Base-by-base conservation (phyloP, 345 rosid genomes). In the Salix arbutifolia region DNA sequence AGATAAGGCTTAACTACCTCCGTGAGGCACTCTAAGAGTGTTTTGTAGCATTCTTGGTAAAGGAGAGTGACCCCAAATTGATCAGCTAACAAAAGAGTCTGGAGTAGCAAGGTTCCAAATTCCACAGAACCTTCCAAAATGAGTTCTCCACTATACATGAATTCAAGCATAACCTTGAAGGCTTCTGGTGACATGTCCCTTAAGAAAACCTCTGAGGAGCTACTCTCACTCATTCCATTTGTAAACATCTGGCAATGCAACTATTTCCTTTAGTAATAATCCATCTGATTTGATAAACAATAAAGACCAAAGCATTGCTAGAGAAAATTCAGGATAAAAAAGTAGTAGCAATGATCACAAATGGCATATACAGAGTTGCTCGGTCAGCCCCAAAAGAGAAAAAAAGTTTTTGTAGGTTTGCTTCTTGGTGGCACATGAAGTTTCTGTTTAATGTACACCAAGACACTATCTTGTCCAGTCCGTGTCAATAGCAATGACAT, bases 11-110 rank as follows among this genome's bases (percentile, higher is more conserved):
- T 74, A 73, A 78, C 84, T 91, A 94, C 99, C 98, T 96, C 97
- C 7, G 92, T 86, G 71, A 96, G 92, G 74, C 90, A 91, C 86
- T 94, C 98, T 82, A 94, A 75, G 79, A 96, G 88, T 78, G 85
- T 77, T 85, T 92, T 94, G 95, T 94, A 92, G 92, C 99, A 96
- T 82, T 96, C 99, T 74, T 91, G 99, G 88, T 93, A 92, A 78
- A 94, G 98, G 26, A 86, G 84, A 75, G 86, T 85, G 75, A 94
- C 88, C 70, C 97, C 98, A 85, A 87, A 96, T 72, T 87, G 92
- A 83, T 96, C 99, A 74, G 98, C 89, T 64, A 96, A 87, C 74
- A 93, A 75, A 76, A 96, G 99, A 78, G 92, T 92, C 82, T 87
- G 88, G 71, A 96, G 95, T 80, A 94, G 83, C 82, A 92, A 83